These are phyloP conservation scores for Bigelowiella natans DNA, from an alignment of 78 protist species.

Conservation along the genomic window DNA sequence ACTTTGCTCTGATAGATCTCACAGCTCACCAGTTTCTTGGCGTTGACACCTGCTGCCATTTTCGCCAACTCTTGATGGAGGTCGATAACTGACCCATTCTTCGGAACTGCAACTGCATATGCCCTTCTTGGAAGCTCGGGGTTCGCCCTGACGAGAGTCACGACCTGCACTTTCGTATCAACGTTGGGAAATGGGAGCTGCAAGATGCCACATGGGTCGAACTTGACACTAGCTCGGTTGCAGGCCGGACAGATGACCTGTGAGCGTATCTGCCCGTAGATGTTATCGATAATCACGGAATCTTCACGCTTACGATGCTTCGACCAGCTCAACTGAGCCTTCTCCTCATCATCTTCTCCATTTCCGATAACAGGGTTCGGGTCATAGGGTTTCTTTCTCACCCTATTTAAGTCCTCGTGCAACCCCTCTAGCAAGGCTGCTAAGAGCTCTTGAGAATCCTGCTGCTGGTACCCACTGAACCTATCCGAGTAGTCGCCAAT, in stretches of 20 bases:
- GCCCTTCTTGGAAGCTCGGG: background rate
- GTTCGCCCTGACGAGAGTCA: background rate
- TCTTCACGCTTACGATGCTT: background rate
- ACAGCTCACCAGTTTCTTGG: background rate
- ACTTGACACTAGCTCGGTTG: background rate
- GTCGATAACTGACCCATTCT: background rate
- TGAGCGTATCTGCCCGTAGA: constrained; percentile 23
- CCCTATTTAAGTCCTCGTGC: constrained; percentile 38
- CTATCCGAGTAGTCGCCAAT: background rate
- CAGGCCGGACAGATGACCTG: constrained; percentile 20
- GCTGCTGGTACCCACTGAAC: constrained; percentile 28
- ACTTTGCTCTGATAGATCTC: background rate
- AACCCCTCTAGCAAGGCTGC: constrained; percentile 18
- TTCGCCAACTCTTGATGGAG: background rate
- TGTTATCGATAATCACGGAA: background rate
- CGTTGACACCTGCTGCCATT: background rate
- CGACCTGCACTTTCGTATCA: background rate
- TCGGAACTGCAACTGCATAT: background rate
- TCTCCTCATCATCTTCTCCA: background rate
- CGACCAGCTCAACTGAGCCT: background rate
- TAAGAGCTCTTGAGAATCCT: constrained; percentile 34
- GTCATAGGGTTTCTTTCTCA: constrained; percentile 5
- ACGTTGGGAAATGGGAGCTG: constrained; percentile 7
- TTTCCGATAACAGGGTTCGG: background rate
- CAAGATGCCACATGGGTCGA: constrained; percentile 26